These are phyloP conservation scores for Saraca asoca DNA, from an alignment of 331 rosid genomes.

Conservation along the genomic window DNA sequence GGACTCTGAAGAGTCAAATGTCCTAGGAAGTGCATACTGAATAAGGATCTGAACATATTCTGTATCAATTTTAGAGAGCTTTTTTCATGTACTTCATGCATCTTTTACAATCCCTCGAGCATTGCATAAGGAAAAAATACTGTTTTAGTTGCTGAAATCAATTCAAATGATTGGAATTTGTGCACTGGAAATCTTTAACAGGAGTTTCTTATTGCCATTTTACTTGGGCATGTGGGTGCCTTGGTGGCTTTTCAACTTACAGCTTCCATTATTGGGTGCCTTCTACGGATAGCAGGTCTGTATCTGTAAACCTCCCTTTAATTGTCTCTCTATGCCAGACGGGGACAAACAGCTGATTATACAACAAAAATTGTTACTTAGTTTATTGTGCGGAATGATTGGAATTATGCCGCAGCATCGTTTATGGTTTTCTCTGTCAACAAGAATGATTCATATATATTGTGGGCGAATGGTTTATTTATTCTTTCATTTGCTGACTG, in stretches of 20 bases:
- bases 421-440: too few relatives aligned
- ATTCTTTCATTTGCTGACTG: too few relatives aligned
- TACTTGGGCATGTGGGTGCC: neutral
- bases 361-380: too few relatives aligned
- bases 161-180: neutral
- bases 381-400: too few relatives aligned
- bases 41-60: constrained; percentile 1
- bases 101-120: neutral
- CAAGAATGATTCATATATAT: too few relatives aligned
- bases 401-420: too few relatives aligned
- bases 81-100: neutral
- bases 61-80: constrained; percentile 11
- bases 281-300: too few relatives aligned
- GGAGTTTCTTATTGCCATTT: neutral
- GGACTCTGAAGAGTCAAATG: constrained; percentile 40
- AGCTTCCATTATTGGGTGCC: neutral
- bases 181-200: neutral
- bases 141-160: neutral
- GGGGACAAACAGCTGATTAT: too few relatives aligned
- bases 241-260: neutral
- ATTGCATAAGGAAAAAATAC: neutral
- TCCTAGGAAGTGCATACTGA: constrained; percentile 33
- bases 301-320: too few relatives aligned
- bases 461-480: too few relatives aligned
- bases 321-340: too few relatives aligned